phyloP scores from a whole-genome alignment of 352 stramenopile genomes.

The Pythium brassicae region DNA sequence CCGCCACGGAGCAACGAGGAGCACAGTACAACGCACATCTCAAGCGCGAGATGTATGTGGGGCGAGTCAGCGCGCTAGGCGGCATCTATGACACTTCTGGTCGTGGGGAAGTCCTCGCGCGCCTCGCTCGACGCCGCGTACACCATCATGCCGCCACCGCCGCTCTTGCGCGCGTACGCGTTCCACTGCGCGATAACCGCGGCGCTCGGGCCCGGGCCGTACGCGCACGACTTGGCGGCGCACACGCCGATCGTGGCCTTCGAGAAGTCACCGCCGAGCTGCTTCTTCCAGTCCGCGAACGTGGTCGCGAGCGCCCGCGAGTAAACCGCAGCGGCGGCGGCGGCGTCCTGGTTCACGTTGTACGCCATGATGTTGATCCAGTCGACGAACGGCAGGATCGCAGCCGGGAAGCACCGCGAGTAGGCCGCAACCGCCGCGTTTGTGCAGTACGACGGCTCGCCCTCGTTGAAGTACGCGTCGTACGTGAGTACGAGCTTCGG shows the following conservation, averaged over 20 bases:
- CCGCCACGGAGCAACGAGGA: too few species aligned
- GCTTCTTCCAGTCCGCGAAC: conserved; percentile 45
- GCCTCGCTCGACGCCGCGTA: conserved; percentile 63
- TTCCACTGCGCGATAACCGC: conserved; percentile 53
- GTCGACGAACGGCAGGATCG: conserved; percentile 49
- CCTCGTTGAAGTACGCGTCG: conserved; percentile 66
- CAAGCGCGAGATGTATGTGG: not conserved
- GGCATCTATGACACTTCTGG: conserved; percentile 31
- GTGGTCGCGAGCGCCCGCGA: conserved; percentile 42
- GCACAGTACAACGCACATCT: not conserved
- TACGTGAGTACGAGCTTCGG: conserved; percentile 53
- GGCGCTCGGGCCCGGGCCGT: conserved; percentile 54
- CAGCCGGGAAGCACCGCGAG: conserved; percentile 54
- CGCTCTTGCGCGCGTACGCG: conserved; percentile 25
- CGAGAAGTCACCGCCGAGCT: conserved; percentile 41
- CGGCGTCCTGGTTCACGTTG: conserved; percentile 53
- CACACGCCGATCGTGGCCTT: conserved; percentile 60
- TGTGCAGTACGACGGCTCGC: conserved; percentile 23
- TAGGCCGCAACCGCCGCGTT: conserved; percentile 29
- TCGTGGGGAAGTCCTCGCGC: conserved; percentile 40
- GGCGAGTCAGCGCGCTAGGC: not conserved
- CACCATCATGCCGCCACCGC: conserved; percentile 68
- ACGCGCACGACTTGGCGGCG: conserved; percentile 43
- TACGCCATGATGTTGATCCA: conserved; percentile 87
- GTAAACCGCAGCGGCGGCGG: conserved; percentile 43